Base-by-base conservation (phyloP, 2,329 filamentous ascomycete species). In the Ophidiomyces ophidiicola region DNA sequence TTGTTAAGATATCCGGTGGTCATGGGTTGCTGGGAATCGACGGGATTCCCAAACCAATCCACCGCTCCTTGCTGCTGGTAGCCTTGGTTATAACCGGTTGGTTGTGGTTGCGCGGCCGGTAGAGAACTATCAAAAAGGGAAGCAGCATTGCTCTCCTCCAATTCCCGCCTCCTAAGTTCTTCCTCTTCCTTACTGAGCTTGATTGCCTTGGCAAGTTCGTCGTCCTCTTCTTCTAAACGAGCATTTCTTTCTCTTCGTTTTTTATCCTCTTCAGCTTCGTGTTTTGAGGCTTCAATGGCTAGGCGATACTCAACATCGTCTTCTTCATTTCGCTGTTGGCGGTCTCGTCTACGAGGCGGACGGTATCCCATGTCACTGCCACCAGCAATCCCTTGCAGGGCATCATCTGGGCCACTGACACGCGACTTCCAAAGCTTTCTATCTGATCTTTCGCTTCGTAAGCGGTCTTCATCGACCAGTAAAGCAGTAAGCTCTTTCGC, bases 61-160 rank as follows among this genome's bases (percentile, higher is more conserved):
- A 98, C 90, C 8, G 85, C 84, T 42, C 82, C 82, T 57, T 94
- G 88, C 63, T 98, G 90, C 66, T 96, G 87, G 55, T 98, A 98
- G 32, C 88, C 88, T 64, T 94, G 87, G 61, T 94, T 96, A 67
- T 85, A 86, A 24, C 86, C 88, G 10, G 87, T 96, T 28, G 75
- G 76, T 62, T 87, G 84, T 24, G 82, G 74, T 51, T 85, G 80
- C 39, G 75, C 64, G 3, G 68, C 61, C 24, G 75, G 61, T 5
- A 71, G 70, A 18, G 71, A 68, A 50, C 93, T 83, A 51, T 93
- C 87, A 53, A 98, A 96, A n/a, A 98, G 71, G 14, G 85, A 78
- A 33, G 80, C 71, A 14, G 83, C 79, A 54, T 93, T 94, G 58
- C 71, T 80, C 44, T 88, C 80, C 57, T 94, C 88, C 39, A 94